These are phyloP conservation scores for Cicer pinnatifidum DNA, from an alignment of 306 rosid genomes.

Conservation along the genomic window DNA sequence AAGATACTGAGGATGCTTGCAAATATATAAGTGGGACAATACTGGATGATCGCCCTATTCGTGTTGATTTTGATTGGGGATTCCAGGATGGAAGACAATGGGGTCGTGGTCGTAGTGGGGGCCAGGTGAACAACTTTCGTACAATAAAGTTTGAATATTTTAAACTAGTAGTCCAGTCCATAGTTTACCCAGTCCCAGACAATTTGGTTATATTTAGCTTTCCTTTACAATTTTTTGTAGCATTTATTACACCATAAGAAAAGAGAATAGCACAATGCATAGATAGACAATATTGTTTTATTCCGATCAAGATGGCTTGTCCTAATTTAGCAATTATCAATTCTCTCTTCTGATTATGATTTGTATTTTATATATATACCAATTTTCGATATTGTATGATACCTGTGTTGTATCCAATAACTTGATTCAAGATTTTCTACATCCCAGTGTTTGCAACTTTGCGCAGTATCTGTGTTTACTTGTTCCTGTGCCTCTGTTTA, in stretches of 20 bases:
- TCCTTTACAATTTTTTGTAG: background rate
- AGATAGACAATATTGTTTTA: background rate
- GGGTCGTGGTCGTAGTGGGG: conserved; percentile 99
- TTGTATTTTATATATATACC: background rate
- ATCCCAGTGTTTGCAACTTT: background rate
- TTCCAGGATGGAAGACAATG: conserved; percentile 97
- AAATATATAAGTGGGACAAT: conserved; percentile 93
- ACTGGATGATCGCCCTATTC: conserved; percentile 98
- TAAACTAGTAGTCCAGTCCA: background rate
- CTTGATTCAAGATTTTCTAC: background rate
- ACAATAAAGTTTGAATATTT: background rate
- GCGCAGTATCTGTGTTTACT: background rate
- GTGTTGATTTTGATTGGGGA: conserved; percentile 99
- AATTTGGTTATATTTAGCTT: conserved; percentile 2
- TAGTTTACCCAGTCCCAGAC: background rate
- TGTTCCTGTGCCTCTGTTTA: conserved; percentile 13
- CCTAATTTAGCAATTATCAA: background rate
- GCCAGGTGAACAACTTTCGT: conserved; percentile 62
- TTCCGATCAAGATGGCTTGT: background rate
- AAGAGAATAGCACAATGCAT: background rate
- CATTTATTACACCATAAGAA: background rate
- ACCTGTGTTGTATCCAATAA: background rate
- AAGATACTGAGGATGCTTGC: conserved; percentile 94
- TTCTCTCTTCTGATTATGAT: background rate
- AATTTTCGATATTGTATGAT: background rate